Conservation (phyloP, 148 eudicot genomes). For the Cornus controversa region DNA sequence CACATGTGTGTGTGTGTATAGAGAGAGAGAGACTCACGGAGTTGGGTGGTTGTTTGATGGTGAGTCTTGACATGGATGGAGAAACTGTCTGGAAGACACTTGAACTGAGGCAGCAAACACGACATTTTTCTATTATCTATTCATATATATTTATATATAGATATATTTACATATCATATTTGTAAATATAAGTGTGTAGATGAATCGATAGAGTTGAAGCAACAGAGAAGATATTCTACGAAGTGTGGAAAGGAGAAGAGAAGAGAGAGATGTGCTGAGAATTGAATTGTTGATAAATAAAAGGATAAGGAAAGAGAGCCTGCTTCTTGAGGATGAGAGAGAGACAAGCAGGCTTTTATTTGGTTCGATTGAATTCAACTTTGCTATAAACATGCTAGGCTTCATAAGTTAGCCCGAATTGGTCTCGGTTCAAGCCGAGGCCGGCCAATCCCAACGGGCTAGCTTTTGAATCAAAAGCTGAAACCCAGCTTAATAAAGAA, state of each 20-base stretch:
- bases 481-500: too few species aligned
- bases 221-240: neutral
- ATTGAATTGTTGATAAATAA: neutral
- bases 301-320: neutral
- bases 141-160: neutral
- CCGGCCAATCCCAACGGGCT: too few species aligned
- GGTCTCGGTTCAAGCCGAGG: too few species aligned
- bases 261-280: neutral
- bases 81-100: constrained; percentile 46
- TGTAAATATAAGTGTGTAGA: neutral
- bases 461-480: too few species aligned
- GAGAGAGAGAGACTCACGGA: constrained; percentile 26
- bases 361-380: neutral
- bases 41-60: constrained; percentile 23
- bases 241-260: neutral
- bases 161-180: neutral
- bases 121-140: constrained; percentile 31
- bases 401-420: too few species aligned
- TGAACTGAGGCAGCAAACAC: constrained; percentile 56
- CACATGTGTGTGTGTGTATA: neutral
- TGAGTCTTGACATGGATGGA: constrained; percentile 30
- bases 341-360: neutral
- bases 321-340: neutral
- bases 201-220: neutral
- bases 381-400: too few species aligned